Evolutionary conservation across 2,329 filamentous ascomycete species (phyloP), one percentile per base, ranked within the genome.

Genomic region (Arthrobotrys entomopaga): DNA sequence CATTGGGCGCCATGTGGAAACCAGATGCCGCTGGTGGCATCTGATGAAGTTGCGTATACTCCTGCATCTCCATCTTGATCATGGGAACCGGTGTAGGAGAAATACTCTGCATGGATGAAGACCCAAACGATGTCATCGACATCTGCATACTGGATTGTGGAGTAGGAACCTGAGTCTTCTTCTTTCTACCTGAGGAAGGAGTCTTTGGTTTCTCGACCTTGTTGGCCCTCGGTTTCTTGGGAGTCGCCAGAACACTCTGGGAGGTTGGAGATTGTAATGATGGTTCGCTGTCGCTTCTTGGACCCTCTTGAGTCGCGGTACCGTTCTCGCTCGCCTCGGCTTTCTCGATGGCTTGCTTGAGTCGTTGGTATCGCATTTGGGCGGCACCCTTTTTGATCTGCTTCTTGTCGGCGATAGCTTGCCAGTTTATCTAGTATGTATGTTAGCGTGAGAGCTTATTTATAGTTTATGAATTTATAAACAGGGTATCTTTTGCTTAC

Each of bases 261-360:
- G 58, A 49, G n/a, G 29, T 16, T 34, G 54, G 60, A 8, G 69
- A 65, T 29, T 57, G 46, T 34, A 52, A 22, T 8, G 16, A 26
- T 34, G 26, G 22, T 24, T 72, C 67, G 2, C 67, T 60, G 19
- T 65, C 67, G 15, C 67, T 72, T 53, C 59, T 58, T 16, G 54
- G 38, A 2, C 54, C 42, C 8, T 19, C 63, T 40, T 65, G 56
- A n/a, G 38, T 10, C 2, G 52, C 59, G 29, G 66, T 58, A n/a
- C 49, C 61, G 16, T 19, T 40, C 57, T 73, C 69, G n/a, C 26
- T 24, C 13, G 69, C 69, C 52, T 73, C 69, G 8, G 69, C 71
- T 29, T 69, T 75, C 57, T 75, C 71, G 42, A 75, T 69, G 16
- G 65, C 71, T 67, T 67, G 63, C n/a, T 69, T 67, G 42, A 75